Conservation (phyloP, 106 monocot species). For the Triglochin maritima region DNA sequence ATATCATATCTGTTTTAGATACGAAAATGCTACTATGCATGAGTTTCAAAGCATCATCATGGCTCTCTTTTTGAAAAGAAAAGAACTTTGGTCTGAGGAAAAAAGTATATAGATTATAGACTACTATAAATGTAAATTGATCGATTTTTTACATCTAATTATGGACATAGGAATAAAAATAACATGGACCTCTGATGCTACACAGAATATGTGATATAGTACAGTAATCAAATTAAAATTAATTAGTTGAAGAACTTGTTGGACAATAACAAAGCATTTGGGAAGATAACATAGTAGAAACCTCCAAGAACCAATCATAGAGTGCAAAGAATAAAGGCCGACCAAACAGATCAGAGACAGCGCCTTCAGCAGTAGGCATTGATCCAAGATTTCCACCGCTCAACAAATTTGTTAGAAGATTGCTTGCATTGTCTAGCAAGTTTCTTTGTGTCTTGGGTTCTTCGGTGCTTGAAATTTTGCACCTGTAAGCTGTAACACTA, state of each 20-base stretch:
- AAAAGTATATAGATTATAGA: no score
- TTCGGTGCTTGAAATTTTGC: slow-evolving; percentile 57
- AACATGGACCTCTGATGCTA: background rate
- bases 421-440: slow-evolving; percentile 91
- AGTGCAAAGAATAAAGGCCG: slow-evolving; percentile 97
- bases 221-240: no score
- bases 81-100: no score
- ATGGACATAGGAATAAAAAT: background rate
- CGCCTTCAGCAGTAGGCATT: slow-evolving; percentile 93
- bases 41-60: no score
- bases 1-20: no score
- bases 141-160: no score
- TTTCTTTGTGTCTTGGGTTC: slow-evolving; percentile 55
- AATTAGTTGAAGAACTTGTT: no score
- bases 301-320: slow-evolving; percentile 98
- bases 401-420: slow-evolving; percentile 85
- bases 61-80: no score
- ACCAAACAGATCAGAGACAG: slow-evolving; percentile 79
- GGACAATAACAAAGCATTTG: background rate
- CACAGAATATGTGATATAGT: background rate
- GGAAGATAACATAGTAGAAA: slow-evolving; percentile 20
- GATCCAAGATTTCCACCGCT: slow-evolving; percentile 62
- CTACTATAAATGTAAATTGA: no score
- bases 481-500: slow-evolving; percentile 27
- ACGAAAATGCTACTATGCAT: no score